Percentiles rank a stretch among this genome's conserved stretches.
phyloP scores from a whole-genome alignment of 345 rosid species.

The Corchorus capsularis region DNA sequence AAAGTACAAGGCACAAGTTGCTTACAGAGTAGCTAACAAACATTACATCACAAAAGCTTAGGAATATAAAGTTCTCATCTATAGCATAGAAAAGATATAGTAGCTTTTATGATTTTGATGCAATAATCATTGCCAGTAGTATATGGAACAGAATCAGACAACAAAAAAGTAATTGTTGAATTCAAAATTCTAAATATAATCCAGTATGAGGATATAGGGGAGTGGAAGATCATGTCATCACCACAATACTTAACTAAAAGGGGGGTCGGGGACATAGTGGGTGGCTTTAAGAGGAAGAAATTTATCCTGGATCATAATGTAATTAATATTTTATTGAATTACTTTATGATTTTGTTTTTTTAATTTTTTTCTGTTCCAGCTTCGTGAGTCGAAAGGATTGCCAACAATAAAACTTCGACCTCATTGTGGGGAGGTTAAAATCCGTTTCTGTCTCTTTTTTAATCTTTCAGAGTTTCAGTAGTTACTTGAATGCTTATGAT shows the following conservation, averaged over 20 bases:
- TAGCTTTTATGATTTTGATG: not conserved
- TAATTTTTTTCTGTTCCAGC: slow-evolving; percentile 34
- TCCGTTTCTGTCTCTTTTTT: slow-evolving; percentile 7
- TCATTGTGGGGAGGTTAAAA: slow-evolving; percentile 58
- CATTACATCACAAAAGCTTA: no score
- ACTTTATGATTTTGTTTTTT: slow-evolving; percentile 6
- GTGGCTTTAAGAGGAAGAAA: not conserved
- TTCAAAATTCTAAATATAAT: not conserved
- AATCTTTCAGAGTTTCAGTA: not conserved
- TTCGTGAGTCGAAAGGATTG: slow-evolving; percentile 62
- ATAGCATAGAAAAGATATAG: not conserved
- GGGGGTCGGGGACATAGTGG: not conserved
- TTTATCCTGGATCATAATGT: slow-evolving; percentile 16
- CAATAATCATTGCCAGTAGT: not conserved
- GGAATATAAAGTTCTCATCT: no score
- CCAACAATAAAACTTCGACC: slow-evolving; percentile 58
- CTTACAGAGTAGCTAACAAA: no score
- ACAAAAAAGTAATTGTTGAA: not conserved
- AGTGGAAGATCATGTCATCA: not conserved
- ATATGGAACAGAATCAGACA: not conserved
- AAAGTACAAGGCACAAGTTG: no score
- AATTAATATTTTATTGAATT: not conserved
- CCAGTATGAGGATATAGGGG: not conserved
- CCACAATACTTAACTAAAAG: not conserved
- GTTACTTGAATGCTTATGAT: slow-evolving; percentile 23